These are phyloP conservation scores for Aspergillus olivimuriae DNA, from an alignment of 495 filamentous ascomycete genomes.

Conservation along the genomic window DNA sequence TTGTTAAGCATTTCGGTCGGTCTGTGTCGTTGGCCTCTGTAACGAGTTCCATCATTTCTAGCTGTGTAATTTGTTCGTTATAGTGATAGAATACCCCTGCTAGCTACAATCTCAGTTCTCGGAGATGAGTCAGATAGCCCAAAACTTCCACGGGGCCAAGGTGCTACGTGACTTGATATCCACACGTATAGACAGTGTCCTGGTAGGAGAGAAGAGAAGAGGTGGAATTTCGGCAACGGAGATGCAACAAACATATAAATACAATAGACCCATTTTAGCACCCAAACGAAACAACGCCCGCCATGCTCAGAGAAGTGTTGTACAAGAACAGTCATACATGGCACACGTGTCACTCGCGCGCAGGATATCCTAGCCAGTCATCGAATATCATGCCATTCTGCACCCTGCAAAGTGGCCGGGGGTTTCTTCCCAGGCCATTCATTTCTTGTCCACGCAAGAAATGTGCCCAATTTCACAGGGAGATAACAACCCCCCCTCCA, in stretches of 20 bases:
- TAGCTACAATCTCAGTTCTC: too few relatives aligned
- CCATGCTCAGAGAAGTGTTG: conserved; percentile 34
- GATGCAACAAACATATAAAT: not conserved
- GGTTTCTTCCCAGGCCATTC: not conserved
- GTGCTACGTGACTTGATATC: too few relatives aligned
- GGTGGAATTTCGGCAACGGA: not conserved
- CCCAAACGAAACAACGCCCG: conserved; percentile 21
- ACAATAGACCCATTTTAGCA: conserved; percentile 1
- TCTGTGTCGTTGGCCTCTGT: too few relatives aligned
- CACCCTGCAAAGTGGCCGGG: conserved; percentile 5
- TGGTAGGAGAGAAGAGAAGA: not conserved
- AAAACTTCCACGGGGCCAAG: too few relatives aligned
- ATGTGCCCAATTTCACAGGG: not conserved
- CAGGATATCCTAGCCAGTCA: not conserved
- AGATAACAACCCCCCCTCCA: not conserved
- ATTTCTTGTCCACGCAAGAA: not conserved
- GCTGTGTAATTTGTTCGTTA: too few relatives aligned
- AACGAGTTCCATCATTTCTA: too few relatives aligned
- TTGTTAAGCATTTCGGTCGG: too few relatives aligned
- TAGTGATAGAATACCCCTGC: too few relatives aligned
- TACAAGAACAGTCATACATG: conserved; percentile 17
- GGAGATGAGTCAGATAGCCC: too few relatives aligned
- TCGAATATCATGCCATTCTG: conserved; percentile 1
- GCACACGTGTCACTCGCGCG: conserved; percentile 15
- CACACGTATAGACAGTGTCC: not conserved